phyloP scores from a whole-genome alignment of 129 eudicot species.

The Silybum marianum region DNA sequence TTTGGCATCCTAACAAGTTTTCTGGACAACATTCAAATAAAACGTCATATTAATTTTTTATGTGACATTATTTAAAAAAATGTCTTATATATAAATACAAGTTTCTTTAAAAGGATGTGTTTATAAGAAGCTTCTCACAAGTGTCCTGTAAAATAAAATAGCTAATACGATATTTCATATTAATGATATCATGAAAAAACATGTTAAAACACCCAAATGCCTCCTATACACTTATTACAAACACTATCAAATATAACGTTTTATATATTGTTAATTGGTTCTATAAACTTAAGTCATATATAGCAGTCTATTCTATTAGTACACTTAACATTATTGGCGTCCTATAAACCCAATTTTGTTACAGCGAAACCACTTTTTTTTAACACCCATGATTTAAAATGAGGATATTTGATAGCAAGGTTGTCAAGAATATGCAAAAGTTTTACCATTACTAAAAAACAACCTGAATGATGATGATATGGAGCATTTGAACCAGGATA shows the following conservation, averaged over 20 bases:
- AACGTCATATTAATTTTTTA: neutral
- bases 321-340: too few species aligned
- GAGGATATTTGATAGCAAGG: neutral
- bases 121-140: neutral
- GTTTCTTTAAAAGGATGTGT: neutral
- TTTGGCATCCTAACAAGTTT: neutral
- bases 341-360: too few species aligned
- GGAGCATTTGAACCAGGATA: slow-evolving; percentile 25
- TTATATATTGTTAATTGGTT: too few species aligned
- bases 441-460: neutral
- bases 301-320: neutral
- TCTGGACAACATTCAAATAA: neutral
- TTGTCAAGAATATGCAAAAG: neutral
- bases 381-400: neutral
- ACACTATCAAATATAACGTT: neutral
- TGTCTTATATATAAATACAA: neutral
- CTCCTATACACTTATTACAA: neutral
- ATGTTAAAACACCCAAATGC: neutral
- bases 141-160: neutral
- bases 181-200: too few species aligned
- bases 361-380: neutral
- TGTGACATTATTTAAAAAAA: neutral
- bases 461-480: neutral
- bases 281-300: too few species aligned
- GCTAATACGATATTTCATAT: too few species aligned